Percentiles rank a stretch among this genome's conserved stretches.
Evolutionary conservation across 768 basidiomycete species (phyloP).

Genomic region (Tricholomella constricta): DNA sequence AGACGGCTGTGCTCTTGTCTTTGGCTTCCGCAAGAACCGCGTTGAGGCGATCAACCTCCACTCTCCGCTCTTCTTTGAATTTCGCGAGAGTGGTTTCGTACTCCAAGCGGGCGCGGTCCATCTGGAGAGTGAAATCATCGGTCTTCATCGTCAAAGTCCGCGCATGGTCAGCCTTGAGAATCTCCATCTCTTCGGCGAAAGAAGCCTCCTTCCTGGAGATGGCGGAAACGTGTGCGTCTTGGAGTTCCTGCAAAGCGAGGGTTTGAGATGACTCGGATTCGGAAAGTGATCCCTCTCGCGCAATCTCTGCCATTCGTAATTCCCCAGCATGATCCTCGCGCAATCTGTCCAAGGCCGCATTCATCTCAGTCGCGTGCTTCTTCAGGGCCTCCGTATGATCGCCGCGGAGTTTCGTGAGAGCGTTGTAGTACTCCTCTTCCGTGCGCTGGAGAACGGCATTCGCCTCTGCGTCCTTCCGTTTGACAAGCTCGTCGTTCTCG

Average conservation of each 20-base stretch:
- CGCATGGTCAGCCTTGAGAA: constrained; percentile 63
- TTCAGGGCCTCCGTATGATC: constrained; percentile 71
- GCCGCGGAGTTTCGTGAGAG: constrained; percentile 70
- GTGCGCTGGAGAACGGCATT: constrained; percentile 62
- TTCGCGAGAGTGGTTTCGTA: constrained; percentile 55
- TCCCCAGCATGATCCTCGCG: constrained; percentile 77
- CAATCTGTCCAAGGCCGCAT: constrained; percentile 66
- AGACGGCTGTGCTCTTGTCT: constrained; percentile 42
- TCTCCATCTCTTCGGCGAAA: constrained; percentile 66
- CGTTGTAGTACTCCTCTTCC: constrained; percentile 82
- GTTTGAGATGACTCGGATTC: constrained; percentile 73
- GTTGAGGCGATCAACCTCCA: constrained; percentile 52
- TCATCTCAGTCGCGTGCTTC: constrained; percentile 58
- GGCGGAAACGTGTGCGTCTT: constrained; percentile 71
- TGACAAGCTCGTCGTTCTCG: constrained; percentile 58
- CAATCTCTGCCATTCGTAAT: constrained; percentile 73
- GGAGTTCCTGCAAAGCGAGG: constrained; percentile 61
- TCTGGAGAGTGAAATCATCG: constrained; percentile 59
- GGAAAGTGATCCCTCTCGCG: constrained; percentile 70
- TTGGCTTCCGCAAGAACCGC: constrained; percentile 44
- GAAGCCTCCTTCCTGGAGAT: constrained; percentile 66
- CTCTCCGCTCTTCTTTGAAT: constrained; percentile 54
- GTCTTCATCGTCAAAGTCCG: constrained; percentile 54
- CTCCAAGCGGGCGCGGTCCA: constrained; percentile 63
- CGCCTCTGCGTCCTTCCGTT: constrained; percentile 62